Conservation (phyloP, 768 basidiomycete species). For the Leccinum subtestaceum region DNA sequence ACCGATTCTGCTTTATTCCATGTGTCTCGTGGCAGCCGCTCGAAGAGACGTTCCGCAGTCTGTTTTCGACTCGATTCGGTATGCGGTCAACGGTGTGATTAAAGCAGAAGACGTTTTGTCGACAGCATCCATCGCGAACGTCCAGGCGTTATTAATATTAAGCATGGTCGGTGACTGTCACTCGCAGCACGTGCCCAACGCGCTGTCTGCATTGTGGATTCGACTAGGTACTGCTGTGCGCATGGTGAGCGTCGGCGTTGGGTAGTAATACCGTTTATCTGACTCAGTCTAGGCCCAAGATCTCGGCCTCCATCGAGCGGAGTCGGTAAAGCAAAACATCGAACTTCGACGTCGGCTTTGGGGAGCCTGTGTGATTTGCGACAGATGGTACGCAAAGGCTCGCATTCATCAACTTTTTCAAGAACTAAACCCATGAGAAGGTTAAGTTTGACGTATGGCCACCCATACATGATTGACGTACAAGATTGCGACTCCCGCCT, state of each 20-base stretch:
- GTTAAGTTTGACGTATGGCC: slow-evolving; percentile 86
- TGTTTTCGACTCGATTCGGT: slow-evolving; percentile 88
- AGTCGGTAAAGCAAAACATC: slow-evolving; percentile 78
- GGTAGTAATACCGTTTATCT: slow-evolving; percentile 11
- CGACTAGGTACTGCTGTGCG: slow-evolving; percentile 86
- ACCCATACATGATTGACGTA: slow-evolving; percentile 95
- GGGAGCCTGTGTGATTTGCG: slow-evolving; percentile 92
- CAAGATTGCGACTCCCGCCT: slow-evolving; percentile 94
- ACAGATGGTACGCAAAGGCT: slow-evolving; percentile 70
- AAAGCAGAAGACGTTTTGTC: slow-evolving; percentile 90
- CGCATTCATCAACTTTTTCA: background rate
- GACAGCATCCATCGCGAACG: slow-evolving; percentile 79
- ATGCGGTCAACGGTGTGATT: slow-evolving; percentile 81
- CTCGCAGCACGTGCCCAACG: slow-evolving; percentile 83
- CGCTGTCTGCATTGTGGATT: slow-evolving; percentile 83
- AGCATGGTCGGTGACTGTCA: slow-evolving; percentile 90
- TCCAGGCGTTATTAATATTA: slow-evolving; percentile 83
- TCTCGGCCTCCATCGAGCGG: slow-evolving; percentile 90
- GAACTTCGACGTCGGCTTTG: slow-evolving; percentile 88
- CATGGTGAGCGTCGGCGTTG: slow-evolving; percentile 62
- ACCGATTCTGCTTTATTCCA: slow-evolving; percentile 85
- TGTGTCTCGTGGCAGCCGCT: slow-evolving; percentile 89
- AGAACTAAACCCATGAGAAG: slow-evolving; percentile 36
- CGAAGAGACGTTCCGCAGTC: slow-evolving; percentile 78
- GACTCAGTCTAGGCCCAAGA: slow-evolving; percentile 77